phyloP scores from a whole-genome alignment of 768 basidiomycete genomes.

The Tephrocybe sp. region DNA sequence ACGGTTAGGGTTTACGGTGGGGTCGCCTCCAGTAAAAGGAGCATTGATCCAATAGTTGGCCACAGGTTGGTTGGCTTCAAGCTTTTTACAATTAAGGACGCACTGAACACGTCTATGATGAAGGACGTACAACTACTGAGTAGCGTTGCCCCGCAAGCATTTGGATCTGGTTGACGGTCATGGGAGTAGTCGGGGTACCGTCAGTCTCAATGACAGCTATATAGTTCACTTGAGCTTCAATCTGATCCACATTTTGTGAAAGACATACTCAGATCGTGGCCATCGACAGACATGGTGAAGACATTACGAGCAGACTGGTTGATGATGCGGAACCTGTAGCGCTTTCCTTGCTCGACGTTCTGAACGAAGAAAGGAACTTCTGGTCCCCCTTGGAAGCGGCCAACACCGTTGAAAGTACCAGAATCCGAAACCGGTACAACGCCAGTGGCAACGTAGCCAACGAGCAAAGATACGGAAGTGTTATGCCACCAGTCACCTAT shows the following conservation, averaged over 20 bases:
- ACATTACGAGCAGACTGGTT: too few species aligned
- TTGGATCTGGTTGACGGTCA: slow-evolving; percentile 31
- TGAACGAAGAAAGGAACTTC: slow-evolving; percentile 32
- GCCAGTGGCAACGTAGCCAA: slow-evolving; percentile 20
- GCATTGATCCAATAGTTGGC: slow-evolving; percentile 41
- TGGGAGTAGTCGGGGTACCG: slow-evolving; percentile 23
- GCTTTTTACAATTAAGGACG: slow-evolving; percentile 4
- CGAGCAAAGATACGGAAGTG: slow-evolving; percentile 23
- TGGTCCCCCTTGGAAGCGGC: slow-evolving; percentile 41
- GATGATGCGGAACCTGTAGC: too few species aligned
- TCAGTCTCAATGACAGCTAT: slow-evolving; percentile 33
- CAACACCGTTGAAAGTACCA: slow-evolving; percentile 43
- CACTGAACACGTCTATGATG: slow-evolving; percentile 3
- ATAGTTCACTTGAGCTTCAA: neutral
- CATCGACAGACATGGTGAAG: slow-evolving; percentile 35
- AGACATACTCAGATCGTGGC: too few species aligned
- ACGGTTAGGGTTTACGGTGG: slow-evolving; percentile 20
- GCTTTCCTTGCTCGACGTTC: slow-evolving; percentile 41
- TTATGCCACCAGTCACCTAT: slow-evolving; percentile 42
- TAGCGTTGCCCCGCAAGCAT: slow-evolving; percentile 46
- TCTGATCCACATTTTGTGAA: neutral
- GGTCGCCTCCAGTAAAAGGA: slow-evolving; percentile 22
- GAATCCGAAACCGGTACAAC: slow-evolving; percentile 31
- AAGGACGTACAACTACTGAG: slow-evolving; percentile 26
- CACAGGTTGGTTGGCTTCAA: slow-evolving; percentile 33